phyloP scores from a whole-genome alignment of 2,329 filamentous ascomycete genomes.

The Ophiostoma sp. region DNA sequence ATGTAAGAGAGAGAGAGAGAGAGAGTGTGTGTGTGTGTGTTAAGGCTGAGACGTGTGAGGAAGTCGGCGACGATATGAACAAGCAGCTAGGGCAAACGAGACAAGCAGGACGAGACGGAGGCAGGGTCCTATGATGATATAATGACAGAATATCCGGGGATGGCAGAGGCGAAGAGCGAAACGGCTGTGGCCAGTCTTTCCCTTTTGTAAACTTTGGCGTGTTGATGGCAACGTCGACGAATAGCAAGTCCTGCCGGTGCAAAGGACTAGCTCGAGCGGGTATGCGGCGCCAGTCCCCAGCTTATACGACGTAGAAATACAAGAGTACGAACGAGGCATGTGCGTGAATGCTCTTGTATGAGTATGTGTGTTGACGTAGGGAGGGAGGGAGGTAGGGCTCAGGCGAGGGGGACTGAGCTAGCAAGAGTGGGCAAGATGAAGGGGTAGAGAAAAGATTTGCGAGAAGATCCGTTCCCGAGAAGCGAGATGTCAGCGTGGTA shows the following conservation, averaged over 20 bases:
- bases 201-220: constrained; percentile 10
- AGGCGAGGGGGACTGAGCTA: neutral
- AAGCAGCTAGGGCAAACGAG: no score
- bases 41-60: neutral
- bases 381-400: neutral
- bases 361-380: neutral
- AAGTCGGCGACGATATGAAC: neutral
- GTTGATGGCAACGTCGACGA: neutral
- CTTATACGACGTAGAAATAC: neutral
- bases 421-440: neutral
- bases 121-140: constrained; percentile 19
- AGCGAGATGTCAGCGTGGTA: neutral
- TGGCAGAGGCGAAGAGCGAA: neutral
- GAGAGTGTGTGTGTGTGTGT: neutral
- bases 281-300: neutral
- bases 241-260: neutral
- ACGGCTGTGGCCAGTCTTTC: neutral
- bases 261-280: neutral
- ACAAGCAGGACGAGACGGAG: neutral
- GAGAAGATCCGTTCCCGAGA: neutral
- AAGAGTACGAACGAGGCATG: neutral
- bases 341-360: neutral
- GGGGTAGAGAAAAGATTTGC: neutral
- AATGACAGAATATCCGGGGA: constrained; percentile 9
- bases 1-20: neutral